Conservation (phyloP, 495 filamentous ascomycete species). For the Beverwykella pulmonaria region DNA sequence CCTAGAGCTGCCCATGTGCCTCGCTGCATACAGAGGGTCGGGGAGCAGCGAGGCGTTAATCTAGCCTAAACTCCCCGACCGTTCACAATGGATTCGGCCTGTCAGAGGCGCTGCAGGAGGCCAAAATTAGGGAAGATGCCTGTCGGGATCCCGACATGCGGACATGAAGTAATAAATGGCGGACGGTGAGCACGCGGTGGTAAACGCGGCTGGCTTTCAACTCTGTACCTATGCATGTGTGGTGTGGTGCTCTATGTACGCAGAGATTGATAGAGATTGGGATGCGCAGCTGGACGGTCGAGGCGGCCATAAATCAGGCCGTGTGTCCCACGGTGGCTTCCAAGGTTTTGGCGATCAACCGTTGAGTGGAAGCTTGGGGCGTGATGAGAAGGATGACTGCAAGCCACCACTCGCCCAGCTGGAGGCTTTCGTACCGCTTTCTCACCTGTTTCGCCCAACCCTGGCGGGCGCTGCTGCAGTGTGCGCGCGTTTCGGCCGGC, state of each 20-base stretch:
- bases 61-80: slow-evolving; percentile 33
- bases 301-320: too few relatives aligned
- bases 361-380: slow-evolving; percentile 33
- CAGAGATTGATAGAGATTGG: neutral
- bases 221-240: neutral
- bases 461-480: slow-evolving; percentile 11
- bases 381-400: slow-evolving; percentile 15
- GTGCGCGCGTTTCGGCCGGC: slow-evolving; percentile 26
- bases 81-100: slow-evolving; percentile 10
- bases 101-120: slow-evolving; percentile 21
- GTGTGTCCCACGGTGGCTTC: neutral
- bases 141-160: neutral
- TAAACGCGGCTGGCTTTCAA: neutral
- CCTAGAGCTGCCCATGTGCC: neutral
- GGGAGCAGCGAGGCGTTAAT: slow-evolving; percentile 18
- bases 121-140: neutral
- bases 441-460: slow-evolving; percentile 9
- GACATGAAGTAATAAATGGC: slow-evolving; percentile 4
- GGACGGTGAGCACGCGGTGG: neutral
- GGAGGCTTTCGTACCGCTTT: neutral
- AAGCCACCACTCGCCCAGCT: slow-evolving; percentile 12
- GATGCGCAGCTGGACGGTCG: neutral
- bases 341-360: slow-evolving; percentile 19
- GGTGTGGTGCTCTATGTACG: neutral
- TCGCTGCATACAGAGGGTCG: neutral